Evolutionary conservation across 75 land plant genomes (phyloP).

Genomic region (Ceratopteris richardii): DNA sequence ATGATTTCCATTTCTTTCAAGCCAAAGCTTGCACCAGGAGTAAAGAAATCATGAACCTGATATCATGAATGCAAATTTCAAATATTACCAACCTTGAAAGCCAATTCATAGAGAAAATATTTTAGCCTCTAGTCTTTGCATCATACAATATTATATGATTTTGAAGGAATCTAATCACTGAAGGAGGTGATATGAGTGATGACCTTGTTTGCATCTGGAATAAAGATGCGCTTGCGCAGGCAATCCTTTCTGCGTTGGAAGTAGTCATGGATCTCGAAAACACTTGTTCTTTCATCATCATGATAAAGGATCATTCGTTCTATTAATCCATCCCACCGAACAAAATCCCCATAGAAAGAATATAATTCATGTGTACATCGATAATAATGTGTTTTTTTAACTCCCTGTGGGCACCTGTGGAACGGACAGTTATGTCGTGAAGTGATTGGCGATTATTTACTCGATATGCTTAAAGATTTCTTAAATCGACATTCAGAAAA

Average conservation of each 20-base stretch:
- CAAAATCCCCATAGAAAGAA: constrained; percentile 32
- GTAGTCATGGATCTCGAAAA: constrained; percentile 31
- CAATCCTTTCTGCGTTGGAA: constrained; percentile 26
- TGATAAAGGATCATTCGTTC: constrained; percentile 18
- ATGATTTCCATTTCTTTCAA: constrained; percentile 19
- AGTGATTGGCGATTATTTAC: neutral
- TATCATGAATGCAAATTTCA: neutral
- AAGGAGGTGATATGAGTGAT: no score
- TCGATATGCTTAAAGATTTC: neutral
- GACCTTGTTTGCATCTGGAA: constrained; percentile 27
- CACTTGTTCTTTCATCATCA: constrained; percentile 15
- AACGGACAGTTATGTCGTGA: neutral
- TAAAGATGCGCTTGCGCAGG: constrained; percentile 22
- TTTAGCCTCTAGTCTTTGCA: no score
- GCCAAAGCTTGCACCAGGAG: constrained; percentile 20
- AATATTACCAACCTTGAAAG: no score
- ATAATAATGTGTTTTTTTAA: constrained; percentile 22
- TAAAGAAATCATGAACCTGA: constrained; percentile 27
- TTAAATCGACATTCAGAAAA: no score
- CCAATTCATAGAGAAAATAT: no score
- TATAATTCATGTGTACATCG: constrained; percentile 26
- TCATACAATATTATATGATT: no score
- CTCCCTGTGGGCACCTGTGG: constrained; percentile 28
- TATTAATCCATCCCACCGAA: constrained; percentile 31
- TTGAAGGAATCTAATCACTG: no score